Base-by-base conservation (phyloP, 345 rosid genomes). In the Litchi chinensis region DNA sequence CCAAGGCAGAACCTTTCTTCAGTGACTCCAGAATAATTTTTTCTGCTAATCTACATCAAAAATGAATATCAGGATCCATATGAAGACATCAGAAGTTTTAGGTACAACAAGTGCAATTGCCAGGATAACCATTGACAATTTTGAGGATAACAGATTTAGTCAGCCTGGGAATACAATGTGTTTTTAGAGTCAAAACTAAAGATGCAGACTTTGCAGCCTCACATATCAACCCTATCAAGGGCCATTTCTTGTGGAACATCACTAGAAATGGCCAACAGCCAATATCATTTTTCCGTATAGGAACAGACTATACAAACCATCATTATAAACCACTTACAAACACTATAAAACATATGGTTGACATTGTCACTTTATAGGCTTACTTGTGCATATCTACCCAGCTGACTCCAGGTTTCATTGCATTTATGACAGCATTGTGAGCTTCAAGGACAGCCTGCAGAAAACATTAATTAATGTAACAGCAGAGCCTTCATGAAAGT, bases 381-480 rank as follows among this genome's bases (percentile, higher is more conserved):
- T 89, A 95, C 98, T 88, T 91, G 89, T 92, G 97, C 98, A 93
- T 95, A 84, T 93, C 92, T 39, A 95, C 89, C 97, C 97, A 95
- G 91, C 85, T 87, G 26, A 92, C 87, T 73, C 95, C 97, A 67
- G 97, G 98, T 83, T 90, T 92, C 97, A 92, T 93, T 8, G 90
- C 85, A 68, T 89, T 82, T 79, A 92, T 90, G 77, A 95, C 98
- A 76, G 92, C 89, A 85, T 95, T 82, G 81, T 95, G 98, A 72
- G 97, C 97, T 73, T 85, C 85, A 79, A 93, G 93, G 66, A 95
- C 97, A 54, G 97, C 97, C 98, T 93, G 86, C 21, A 75, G 65
- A 80, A 77, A 39, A 79, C 70, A 28, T 6, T 69, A 79, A 71
- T 70, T 66, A 73, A 48, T 8, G 40, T 39, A 37, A 52, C 70